These are phyloP conservation scores for Pseudopyricularia cyperi DNA, from an alignment of 2,329 filamentous ascomycete species.

Conservation along the genomic window DNA sequence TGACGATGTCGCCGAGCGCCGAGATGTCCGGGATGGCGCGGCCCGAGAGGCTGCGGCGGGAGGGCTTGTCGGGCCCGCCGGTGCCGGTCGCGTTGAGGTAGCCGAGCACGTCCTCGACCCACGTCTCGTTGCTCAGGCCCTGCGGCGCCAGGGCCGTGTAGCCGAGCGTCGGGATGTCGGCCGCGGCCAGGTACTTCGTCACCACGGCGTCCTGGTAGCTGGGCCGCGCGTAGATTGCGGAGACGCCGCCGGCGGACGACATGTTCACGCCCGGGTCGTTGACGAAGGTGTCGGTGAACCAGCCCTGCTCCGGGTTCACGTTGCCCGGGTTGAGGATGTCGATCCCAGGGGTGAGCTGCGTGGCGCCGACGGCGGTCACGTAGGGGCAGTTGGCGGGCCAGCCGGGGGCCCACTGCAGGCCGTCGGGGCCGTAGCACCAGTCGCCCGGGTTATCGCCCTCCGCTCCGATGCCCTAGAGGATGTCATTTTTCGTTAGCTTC, in stretches of 20 bases:
- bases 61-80: not conserved
- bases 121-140: slow-evolving; percentile 4
- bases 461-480: slow-evolving; percentile 11
- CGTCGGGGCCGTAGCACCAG: slow-evolving; percentile 13
- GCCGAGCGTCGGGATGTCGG: no score
- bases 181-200: slow-evolving; percentile 18
- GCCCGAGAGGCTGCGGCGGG: slow-evolving; percentile 26
- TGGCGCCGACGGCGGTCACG: slow-evolving; percentile 28
- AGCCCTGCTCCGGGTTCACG: not conserved
- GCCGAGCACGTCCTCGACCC: not conserved
- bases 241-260: slow-evolving; percentile 30
- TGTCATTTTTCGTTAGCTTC: no score
- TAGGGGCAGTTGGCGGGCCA: slow-evolving; percentile 34
- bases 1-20: slow-evolving; percentile 27
- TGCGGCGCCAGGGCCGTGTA: no score
- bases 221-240: slow-evolving; percentile 30
- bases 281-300: slow-evolving; percentile 6
- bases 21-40: slow-evolving; percentile 37
- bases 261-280: no score
- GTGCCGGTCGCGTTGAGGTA: not conserved
- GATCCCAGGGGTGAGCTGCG: slow-evolving; percentile 14
- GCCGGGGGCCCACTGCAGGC: slow-evolving; percentile 26
- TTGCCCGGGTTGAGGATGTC: slow-evolving; percentile 5
- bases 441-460: slow-evolving; percentile 7
- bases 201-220: slow-evolving; percentile 30